Conservation (phyloP, 306 rosid species). For the Lathyrus tuberosus region DNA sequence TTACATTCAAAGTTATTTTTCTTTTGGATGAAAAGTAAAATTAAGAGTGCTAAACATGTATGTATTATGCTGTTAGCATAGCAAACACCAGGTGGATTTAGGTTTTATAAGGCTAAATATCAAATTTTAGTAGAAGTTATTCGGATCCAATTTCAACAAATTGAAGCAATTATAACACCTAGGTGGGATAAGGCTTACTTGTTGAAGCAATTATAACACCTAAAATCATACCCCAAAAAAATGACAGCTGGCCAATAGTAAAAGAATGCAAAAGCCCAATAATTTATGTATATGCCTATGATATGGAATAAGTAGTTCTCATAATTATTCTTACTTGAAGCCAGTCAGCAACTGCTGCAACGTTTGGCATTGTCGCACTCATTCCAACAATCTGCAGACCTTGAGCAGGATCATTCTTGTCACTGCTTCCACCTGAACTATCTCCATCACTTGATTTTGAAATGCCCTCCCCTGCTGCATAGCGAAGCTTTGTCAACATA, state of each 20-base stretch:
- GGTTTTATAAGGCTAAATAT: slow-evolving; percentile 18
- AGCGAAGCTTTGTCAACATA: slow-evolving; percentile 94
- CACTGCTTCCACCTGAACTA: slow-evolving; percentile 88
- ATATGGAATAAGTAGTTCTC: slow-evolving; percentile 10
- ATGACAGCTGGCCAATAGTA: slow-evolving; percentile 7
- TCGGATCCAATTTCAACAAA: slow-evolving; percentile 23
- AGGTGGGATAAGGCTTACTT: neutral
- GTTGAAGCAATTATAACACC: slow-evolving; percentile 16
- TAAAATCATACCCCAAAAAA: slow-evolving; percentile 24
- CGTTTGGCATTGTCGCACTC: slow-evolving; percentile 99
- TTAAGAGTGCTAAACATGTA: slow-evolving; percentile 30
- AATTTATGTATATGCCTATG: neutral
- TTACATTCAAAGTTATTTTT: neutral
- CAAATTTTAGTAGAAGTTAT: neutral
- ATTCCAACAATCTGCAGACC: slow-evolving; percentile 96
- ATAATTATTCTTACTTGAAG: slow-evolving; percentile 72
- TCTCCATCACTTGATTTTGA: slow-evolving; percentile 82
- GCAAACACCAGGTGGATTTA: slow-evolving; percentile 12
- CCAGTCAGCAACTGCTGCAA: slow-evolving; percentile 98
- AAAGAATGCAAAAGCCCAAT: slow-evolving; percentile 25
- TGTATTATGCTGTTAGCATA: slow-evolving; percentile 11
- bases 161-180: slow-evolving; percentile 3
- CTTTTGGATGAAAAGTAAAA: slow-evolving; percentile 14
- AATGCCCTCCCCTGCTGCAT: slow-evolving; percentile 96
- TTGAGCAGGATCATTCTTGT: slow-evolving; percentile 82